phyloP scores from a whole-genome alignment of 2,329 filamentous ascomycete genomes.

The Aspergillus novoparasiticus region DNA sequence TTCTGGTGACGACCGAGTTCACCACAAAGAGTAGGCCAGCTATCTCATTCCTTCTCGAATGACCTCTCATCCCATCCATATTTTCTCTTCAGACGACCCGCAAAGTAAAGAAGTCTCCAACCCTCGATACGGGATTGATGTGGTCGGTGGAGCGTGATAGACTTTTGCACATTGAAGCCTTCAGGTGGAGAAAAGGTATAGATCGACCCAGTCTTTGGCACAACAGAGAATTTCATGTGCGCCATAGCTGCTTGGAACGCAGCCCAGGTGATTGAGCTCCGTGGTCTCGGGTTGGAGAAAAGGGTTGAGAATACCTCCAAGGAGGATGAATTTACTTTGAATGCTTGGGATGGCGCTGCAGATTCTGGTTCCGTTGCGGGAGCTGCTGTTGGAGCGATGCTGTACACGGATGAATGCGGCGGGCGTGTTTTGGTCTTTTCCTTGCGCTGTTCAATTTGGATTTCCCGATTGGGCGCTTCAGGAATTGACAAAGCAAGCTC shows the following conservation, averaged over 20 bases:
- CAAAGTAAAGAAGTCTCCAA: constrained; percentile 3
- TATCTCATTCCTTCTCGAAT: not conserved
- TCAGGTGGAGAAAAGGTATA: constrained; percentile 33
- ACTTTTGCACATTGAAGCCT: not conserved
- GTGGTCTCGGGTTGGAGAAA: constrained; percentile 25
- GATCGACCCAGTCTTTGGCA: constrained; percentile 46
- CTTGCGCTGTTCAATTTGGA: constrained; percentile 37
- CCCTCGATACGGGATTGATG: constrained; percentile 12
- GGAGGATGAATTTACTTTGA: constrained; percentile 45
- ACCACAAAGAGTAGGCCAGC: not conserved
- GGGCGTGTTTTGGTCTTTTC: constrained; percentile 51
- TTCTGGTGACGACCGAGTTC: not conserved
- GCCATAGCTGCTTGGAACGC: constrained; percentile 47
- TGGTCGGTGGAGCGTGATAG: constrained; percentile 14
- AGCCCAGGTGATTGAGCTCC: constrained; percentile 24
- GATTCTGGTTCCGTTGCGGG: not conserved
- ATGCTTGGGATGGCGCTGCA: not conserved
- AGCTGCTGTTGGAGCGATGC: not conserved
- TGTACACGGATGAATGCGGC: constrained; percentile 33
- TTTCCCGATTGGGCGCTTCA: not conserved
- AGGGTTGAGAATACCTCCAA: constrained; percentile 42
- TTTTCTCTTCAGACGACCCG: not conserved
- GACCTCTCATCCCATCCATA: not conserved
- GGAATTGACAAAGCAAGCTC: not conserved
- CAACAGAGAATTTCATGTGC: constrained; percentile 46